These are phyloP conservation scores for Globisporangium paroecandrum DNA, from an alignment of 352 stramenopile species.

Conservation along the genomic window DNA sequence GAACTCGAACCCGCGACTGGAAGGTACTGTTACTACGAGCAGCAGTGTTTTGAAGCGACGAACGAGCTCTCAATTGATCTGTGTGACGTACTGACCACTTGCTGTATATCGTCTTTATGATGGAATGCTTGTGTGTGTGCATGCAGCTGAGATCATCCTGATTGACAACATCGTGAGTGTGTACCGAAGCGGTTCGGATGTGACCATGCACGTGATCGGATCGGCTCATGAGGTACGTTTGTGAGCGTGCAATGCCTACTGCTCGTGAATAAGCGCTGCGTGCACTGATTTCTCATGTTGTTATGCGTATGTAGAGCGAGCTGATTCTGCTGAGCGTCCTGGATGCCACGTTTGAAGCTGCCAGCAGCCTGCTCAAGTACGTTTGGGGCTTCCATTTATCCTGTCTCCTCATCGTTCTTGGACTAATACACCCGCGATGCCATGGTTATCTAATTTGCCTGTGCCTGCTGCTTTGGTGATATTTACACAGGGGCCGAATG, in stretches of 20 bases:
- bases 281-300: not conserved
- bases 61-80: not conserved
- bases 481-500: slow-evolving; percentile 57
- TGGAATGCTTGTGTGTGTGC: not conserved
- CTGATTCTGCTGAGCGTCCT: slow-evolving; percentile 86
- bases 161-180: slow-evolving; percentile 90
- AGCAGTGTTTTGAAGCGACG: not conserved
- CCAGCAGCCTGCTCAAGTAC: slow-evolving; percentile 85
- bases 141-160: slow-evolving; percentile 81
- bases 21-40: slow-evolving; percentile 39
- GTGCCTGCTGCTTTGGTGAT: not conserved
- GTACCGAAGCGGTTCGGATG: slow-evolving; percentile 85
- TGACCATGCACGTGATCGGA: slow-evolving; percentile 88
- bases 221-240: slow-evolving; percentile 61
- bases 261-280: not conserved
- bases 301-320: slow-evolving; percentile 62
- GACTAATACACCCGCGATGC: not conserved
- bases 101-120: not conserved
- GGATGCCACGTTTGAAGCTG: slow-evolving; percentile 79
- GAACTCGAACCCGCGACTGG: slow-evolving; percentile 78
- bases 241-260: not conserved
- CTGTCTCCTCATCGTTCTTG: not conserved
- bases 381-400: slow-evolving; percentile 14
- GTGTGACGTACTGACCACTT: not conserved
- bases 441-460: not conserved